A percentile compares a stretch with the other conserved stretches of the same genome.
These are phyloP conservation scores for Suhomyces bribrorum DNA, from an alignment of 1,139 yeast genomes.

Conservation along the genomic window DNA sequence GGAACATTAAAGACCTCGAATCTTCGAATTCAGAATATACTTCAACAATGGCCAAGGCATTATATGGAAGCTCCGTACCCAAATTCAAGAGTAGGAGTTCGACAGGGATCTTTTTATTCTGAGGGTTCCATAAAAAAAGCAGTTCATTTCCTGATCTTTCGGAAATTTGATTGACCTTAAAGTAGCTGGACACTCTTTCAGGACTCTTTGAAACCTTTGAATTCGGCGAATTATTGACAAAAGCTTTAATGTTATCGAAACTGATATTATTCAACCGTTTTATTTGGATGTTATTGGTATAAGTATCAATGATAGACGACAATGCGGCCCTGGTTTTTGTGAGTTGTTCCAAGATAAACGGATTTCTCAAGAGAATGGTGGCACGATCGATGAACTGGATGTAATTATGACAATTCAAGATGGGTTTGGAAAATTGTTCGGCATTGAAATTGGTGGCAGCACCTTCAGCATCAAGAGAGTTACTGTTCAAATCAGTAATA, in stretches of 20 bases:
- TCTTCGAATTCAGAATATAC: conserved; percentile 13
- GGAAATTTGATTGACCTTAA: conserved; percentile 38
- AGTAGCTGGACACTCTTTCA: conserved; percentile 41
- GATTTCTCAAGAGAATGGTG: conserved; percentile 32
- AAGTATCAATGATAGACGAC: conserved; percentile 21
- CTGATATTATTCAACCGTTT: conserved; percentile 34
- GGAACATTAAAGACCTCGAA: conserved; percentile 37
- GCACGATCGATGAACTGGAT: conserved; percentile 31
- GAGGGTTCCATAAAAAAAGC: conserved; percentile 20
- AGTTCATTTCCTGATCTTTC: conserved; percentile 32
- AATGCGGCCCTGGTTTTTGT: conserved; percentile 20
- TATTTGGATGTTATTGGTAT: conserved; percentile 18
- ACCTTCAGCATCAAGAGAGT: conserved; percentile 15
- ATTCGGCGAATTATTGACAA: conserved; percentile 13
- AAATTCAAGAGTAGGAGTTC: conserved; percentile 38
- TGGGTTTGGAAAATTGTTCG: conserved; percentile 31
- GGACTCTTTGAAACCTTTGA: conserved; percentile 9
- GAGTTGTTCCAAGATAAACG: conserved; percentile 42
- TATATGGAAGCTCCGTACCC: conserved; percentile 22
- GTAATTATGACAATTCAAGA: conserved; percentile 35
- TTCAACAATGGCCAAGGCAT: conserved; percentile 42
- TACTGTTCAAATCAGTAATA: conserved; percentile 12
- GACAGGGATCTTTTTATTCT: conserved; percentile 14
- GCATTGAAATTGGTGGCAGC: conserved; percentile 19
- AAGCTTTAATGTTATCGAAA: conserved; percentile 37